Base-by-base conservation (phyloP, 2,329 filamentous ascomycete species). In the Colletotrichum paranaense region DNA sequence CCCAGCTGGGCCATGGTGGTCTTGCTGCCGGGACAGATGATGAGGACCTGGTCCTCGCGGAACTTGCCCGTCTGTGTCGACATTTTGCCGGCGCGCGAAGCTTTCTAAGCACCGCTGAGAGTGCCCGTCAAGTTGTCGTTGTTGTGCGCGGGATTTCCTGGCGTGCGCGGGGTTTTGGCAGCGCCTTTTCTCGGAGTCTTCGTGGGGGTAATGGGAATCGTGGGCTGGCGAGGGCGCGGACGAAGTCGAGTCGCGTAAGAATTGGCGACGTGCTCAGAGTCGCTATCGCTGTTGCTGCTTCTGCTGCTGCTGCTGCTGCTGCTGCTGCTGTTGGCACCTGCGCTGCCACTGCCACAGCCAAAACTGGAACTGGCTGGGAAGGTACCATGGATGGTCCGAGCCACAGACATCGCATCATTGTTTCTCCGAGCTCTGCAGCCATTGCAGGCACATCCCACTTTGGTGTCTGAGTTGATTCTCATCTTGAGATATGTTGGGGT, bases 1-100 rank as follows among this genome's bases (percentile, higher is more conserved):
- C 95, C 95, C 53, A 98, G 90, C 88, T 98, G 95, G 77, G 95
- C 95, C 85, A 97, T 91, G 72, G 95, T 98, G 76, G 92, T 96
- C 84, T 93, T 92, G 82, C 95, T 98, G 80, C 95, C 95, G 42
- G 93, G 93, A 82, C 92, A 93, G 84, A 95, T 92, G 81, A 95
- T 83, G 79, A 91, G 88, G 79, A 91, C 84, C 86, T 91, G 89
- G 81, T 91, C 89, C 85, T 91, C 89, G 82, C 88, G 88, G 87
- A 88, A 91, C 83, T 91, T 91, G 79, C 86, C 87, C 78, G 86
- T 84, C 74, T 88, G 87, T 81, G 82, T 84, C 76, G 89, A 87
- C 89, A 91, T 91, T 66, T 74, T 82, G 77, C 46, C 42, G 66
- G 22, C 62, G 68, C 62, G 68, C 62, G 42, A 49, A 55, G 55